Evolutionary conservation across 177 flowering plant species (phyloP).

Genomic region (Vitis hybrid): DNA sequence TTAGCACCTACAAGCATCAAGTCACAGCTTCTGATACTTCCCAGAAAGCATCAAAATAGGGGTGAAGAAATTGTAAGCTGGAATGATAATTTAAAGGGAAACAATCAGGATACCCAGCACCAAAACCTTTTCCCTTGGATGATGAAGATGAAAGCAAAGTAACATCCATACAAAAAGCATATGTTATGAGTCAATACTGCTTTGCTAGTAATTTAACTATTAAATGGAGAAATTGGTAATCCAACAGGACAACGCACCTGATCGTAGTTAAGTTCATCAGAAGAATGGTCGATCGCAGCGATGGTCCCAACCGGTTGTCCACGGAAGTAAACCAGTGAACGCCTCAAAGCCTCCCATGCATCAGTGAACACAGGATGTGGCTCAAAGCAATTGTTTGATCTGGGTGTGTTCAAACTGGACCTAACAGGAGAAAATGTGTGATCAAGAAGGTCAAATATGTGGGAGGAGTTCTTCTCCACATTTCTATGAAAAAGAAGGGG

Average conservation of each 20-base stretch:
- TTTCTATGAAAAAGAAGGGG: slow-evolving; percentile 15
- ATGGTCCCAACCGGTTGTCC: slow-evolving; percentile 78
- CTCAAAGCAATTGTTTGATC: slow-evolving; percentile 24
- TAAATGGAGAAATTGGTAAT: background rate
- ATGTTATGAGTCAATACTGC: background rate
- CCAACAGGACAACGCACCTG: slow-evolving; percentile 41
- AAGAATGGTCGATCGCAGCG: slow-evolving; percentile 64
- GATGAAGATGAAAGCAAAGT: too few species aligned
- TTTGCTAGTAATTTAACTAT: background rate
- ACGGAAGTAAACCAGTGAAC: slow-evolving; percentile 59
- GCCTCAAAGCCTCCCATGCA: slow-evolving; percentile 69
- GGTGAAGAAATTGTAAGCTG: background rate
- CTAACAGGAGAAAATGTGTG: slow-evolving; percentile 32
- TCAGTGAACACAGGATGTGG: slow-evolving; percentile 57
- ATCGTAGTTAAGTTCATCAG: slow-evolving; percentile 70
- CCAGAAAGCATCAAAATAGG: background rate
- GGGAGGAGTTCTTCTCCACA: background rate
- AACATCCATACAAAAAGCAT: too few species aligned
- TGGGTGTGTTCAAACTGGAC: slow-evolving; percentile 52
- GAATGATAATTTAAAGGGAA: background rate
- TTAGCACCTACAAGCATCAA: background rate
- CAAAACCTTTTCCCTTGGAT: too few species aligned
- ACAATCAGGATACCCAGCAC: background rate
- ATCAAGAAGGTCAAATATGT: slow-evolving; percentile 30
- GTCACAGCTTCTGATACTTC: too few species aligned